Base-by-base conservation (phyloP, 345 rosid genomes). In the Aquilaria yunnanensis region DNA sequence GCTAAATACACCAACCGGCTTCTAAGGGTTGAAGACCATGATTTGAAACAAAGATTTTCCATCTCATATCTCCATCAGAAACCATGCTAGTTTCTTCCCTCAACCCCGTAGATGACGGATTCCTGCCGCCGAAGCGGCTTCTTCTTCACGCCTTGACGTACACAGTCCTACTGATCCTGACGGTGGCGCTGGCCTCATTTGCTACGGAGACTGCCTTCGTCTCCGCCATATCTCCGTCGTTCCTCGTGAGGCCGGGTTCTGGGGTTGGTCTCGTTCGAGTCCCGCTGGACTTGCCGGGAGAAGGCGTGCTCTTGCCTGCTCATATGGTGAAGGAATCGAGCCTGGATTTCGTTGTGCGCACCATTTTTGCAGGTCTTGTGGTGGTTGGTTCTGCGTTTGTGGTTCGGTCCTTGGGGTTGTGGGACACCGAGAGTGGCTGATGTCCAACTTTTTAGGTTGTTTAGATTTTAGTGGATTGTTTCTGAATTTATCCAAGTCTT, bases 261-360 rank as follows among this genome's bases (percentile, higher is more conserved):
- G 54, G 70, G 2, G 75, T 60, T 2, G 70, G 74, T 13, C 56
- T 57, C n/a, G 62, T 70, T 3, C 47, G 74, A 66, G 61, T 81
- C 37, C 81, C 83, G 43, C n/a, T 76, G 46, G 81, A 72, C 49
- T 61, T 69, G 23, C 81, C 74, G 0, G 45, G 68, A 32, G 75
- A 75, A 50, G 65, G 62, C 37, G 9, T 56, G 9, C 75, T 77
- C 56, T 48, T 81, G 60, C 83, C 75, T 5, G 64, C 70, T 57
- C 66, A 64, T 16, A 60, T 72, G 74, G 59, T 76, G 62, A 63
- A 47, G 51, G 64, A 70, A 55, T 78, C 81, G 30, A 59, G 61
- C 7, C 56, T 72, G 47, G 86, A 78, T 66, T 74, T 74, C 65
- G 65, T 78, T 12, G 72, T 71, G 54, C 85, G 78, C 1, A 61